A percentile compares a stretch with the other conserved stretches of the same genome.
Evolutionary conservation across 2,329 filamentous ascomycete species (phyloP).

Genomic region (Colletotrichum caudatum): DNA sequence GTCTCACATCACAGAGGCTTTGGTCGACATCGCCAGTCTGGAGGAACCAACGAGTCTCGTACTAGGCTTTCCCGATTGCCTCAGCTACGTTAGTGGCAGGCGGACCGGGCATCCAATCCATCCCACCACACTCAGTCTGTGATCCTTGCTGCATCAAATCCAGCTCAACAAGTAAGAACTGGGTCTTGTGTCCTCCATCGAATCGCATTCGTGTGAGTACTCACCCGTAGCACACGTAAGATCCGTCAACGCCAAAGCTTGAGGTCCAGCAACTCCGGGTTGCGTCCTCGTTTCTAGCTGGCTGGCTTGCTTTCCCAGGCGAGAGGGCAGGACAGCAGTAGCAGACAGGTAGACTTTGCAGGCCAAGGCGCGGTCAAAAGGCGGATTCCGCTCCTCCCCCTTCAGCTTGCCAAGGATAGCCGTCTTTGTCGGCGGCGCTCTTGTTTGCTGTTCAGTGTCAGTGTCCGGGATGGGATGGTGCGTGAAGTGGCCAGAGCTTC

Average conservation of each 20-base stretch:
- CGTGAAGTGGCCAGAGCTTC: conserved; percentile 15
- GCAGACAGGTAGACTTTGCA: background rate
- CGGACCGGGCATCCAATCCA: conserved; percentile 30
- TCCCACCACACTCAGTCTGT: conserved; percentile 1
- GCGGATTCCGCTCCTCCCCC: background rate
- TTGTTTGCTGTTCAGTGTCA: background rate
- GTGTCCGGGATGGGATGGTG: background rate
- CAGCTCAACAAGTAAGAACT: conserved; percentile 8
- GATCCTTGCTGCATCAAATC: conserved; percentile 27
- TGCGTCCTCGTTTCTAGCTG: background rate
- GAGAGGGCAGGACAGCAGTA: background rate
- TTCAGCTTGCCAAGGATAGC: conserved; percentile 9
- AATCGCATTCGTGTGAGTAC: conserved; percentile 9
- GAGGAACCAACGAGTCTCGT: background rate
- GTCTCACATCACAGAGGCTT: too few relatives aligned
- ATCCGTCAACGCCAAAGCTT: background rate
- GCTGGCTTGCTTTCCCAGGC: conserved; percentile 6
- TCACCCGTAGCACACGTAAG: conserved; percentile 14
- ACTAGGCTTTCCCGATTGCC: conserved; percentile 1
- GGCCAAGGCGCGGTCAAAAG: background rate
- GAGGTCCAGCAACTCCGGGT: conserved; percentile 5
- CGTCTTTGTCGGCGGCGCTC: conserved; percentile 2
- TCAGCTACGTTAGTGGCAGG: conserved; percentile 21
- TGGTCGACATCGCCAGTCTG: background rate
- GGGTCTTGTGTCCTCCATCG: background rate